phyloP scores from a whole-genome alignment of 1,284 basidiomycete genomes.

The Xerocomus cyaneibrunnescens region DNA sequence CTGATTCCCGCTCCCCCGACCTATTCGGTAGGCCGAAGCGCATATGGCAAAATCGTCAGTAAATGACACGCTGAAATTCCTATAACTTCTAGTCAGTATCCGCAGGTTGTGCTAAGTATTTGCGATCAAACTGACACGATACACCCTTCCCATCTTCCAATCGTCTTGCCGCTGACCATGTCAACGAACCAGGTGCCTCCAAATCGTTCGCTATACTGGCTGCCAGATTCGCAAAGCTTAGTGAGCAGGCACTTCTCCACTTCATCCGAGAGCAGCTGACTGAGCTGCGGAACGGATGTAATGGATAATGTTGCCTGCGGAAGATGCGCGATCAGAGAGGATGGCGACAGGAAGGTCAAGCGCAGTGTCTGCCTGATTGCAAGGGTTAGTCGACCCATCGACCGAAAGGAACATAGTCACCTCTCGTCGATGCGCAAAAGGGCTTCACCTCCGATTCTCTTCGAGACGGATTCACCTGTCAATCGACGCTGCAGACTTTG shows the following conservation, averaged over 20 bases:
- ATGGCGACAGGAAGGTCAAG: constrained; percentile 71
- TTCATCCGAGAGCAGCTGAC: constrained; percentile 73
- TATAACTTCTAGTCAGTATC: constrained; percentile 29
- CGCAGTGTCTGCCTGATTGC: constrained; percentile 62
- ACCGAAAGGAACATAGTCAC: constrained; percentile 34
- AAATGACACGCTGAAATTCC: constrained; percentile 63
- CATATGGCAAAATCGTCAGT: constrained; percentile 48
- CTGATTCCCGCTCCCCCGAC: constrained; percentile 39
- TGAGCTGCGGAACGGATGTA: constrained; percentile 69
- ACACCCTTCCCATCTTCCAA: constrained; percentile 79
- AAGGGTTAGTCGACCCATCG: background rate
- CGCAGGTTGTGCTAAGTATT: background rate
- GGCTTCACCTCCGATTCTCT: constrained; percentile 63
- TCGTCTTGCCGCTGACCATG: constrained; percentile 55
- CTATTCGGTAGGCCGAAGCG: constrained; percentile 56
- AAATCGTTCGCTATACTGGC: constrained; percentile 50
- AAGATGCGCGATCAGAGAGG: constrained; percentile 66
- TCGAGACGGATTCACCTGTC: constrained; percentile 32
- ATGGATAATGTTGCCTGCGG: constrained; percentile 72
- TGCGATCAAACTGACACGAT: constrained; percentile 54
- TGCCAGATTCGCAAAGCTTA: constrained; percentile 66
- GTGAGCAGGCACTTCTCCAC: constrained; percentile 64
- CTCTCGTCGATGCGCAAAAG: constrained; percentile 65
- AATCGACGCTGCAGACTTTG: constrained; percentile 42
- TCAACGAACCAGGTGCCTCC: constrained; percentile 79